These are phyloP conservation scores for Diaporthe longicolla DNA, from an alignment of 2,329 filamentous ascomycete genomes.

Conservation along the genomic window DNA sequence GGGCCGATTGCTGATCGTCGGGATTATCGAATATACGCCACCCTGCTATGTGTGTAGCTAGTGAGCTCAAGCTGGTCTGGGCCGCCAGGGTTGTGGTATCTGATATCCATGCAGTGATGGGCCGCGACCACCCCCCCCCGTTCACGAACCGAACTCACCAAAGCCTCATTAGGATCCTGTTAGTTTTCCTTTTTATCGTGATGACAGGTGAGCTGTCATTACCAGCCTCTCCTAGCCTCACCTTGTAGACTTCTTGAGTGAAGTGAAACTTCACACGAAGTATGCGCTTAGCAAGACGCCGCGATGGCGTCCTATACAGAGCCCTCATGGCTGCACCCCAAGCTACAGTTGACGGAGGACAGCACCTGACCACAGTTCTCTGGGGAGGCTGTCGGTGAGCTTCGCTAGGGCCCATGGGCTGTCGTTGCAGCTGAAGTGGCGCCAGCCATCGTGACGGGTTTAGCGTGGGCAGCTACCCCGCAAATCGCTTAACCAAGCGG, in stretches of 20 bases:
- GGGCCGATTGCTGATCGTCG: conserved; percentile 3
- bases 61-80: not conserved
- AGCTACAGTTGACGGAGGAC: conserved; percentile 6
- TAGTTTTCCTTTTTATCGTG: not conserved
- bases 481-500: conserved; percentile 34
- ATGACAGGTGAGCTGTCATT: not conserved
- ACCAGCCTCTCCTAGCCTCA: conserved; percentile 3
- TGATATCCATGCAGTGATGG: not conserved
- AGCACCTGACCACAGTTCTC: not conserved
- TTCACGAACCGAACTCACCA: not conserved
- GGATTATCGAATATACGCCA: not conserved
- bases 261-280: not conserved
- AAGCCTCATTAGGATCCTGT: not conserved
- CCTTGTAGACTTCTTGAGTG: not conserved
- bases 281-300: not conserved
- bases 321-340: not conserved
- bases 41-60: not conserved
- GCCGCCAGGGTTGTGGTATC: not conserved
- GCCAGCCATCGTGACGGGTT: conserved; percentile 11
- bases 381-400: conserved; percentile 31
- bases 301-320: not conserved
- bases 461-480: conserved; percentile 34
- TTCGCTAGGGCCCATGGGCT: not conserved
- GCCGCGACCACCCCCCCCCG: conserved; percentile 23
- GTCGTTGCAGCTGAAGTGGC: conserved; percentile 35